phyloP scores from a whole-genome alignment of 768 basidiomycete genomes.

The Holtermanniella nyarrowii region DNA sequence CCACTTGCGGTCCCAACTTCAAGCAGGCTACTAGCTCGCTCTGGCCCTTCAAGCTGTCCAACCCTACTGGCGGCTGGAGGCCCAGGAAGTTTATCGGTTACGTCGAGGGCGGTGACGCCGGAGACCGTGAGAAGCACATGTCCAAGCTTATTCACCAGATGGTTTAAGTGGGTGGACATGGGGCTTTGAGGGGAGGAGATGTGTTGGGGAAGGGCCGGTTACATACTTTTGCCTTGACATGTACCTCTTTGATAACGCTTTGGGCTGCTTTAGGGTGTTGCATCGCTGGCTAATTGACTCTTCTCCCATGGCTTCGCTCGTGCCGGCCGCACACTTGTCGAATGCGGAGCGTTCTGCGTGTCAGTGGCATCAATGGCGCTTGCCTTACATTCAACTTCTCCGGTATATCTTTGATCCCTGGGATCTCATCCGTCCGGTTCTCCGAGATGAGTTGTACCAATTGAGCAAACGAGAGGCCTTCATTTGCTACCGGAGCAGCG shows the following conservation, averaged over 20 bases:
- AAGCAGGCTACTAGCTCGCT: constrained; percentile 86
- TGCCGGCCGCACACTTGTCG: not conserved
- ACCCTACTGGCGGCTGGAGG: constrained; percentile 98
- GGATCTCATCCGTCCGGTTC: constrained; percentile 17
- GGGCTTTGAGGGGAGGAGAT: too few relatives aligned
- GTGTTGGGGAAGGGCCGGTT: too few relatives aligned
- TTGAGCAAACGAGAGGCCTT: constrained; percentile 9
- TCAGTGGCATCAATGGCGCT: constrained; percentile 1
- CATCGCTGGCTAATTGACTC: too few relatives aligned
- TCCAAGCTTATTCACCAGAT: constrained; percentile 78
- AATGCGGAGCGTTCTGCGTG: constrained; percentile 7
- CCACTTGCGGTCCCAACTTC: constrained; percentile 94
- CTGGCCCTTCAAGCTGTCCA: constrained; percentile 99
- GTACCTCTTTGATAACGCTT: not conserved
- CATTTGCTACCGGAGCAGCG: too few relatives aligned
- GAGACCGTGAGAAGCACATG: constrained; percentile 93
- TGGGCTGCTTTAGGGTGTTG: too few relatives aligned
- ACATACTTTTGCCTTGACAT: not conserved
- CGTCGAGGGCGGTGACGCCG: constrained; percentile 92
- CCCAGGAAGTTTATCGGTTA: constrained; percentile 81
- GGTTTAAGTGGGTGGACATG: constrained; percentile 24
- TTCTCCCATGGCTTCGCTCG: constrained; percentile 18
- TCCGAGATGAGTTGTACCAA: constrained; percentile 17
- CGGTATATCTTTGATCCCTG: constrained; percentile 13
- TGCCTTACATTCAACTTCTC: constrained; percentile 19